A percentile compares a stretch with the other conserved stretches of the same genome.
These are phyloP conservation scores for Pseudocercospora crystallina DNA, from an alignment of 2,329 filamentous ascomycete species.

Conservation along the genomic window DNA sequence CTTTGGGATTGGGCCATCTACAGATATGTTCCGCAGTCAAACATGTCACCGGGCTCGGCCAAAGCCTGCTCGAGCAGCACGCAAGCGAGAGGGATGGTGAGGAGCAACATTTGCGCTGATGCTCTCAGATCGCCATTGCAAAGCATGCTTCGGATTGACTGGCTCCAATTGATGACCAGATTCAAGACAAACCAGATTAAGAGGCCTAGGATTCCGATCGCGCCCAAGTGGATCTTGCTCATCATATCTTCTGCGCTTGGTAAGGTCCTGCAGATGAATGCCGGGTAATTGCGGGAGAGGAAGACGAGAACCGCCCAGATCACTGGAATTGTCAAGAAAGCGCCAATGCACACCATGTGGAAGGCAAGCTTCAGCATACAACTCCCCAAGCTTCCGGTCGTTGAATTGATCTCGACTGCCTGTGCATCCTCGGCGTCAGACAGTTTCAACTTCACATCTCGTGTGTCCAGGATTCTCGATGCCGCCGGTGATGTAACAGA, in stretches of 20 bases:
- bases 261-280: not conserved
- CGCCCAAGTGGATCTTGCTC: not conserved
- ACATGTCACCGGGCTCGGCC: too few relatives aligned
- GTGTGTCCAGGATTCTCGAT: too few relatives aligned
- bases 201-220: not conserved
- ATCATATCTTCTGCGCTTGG: not conserved
- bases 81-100: not conserved
- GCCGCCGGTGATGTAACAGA: too few relatives aligned
- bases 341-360: not conserved
- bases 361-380: not conserved
- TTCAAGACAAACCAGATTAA: not conserved
- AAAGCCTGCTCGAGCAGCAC: not conserved
- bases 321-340: not conserved
- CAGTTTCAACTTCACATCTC: too few relatives aligned
- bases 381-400: not conserved
- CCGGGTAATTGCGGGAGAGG: not conserved
- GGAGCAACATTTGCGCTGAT: conserved; percentile 1
- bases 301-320: not conserved
- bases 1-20: too few relatives aligned
- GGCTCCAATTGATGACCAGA: not conserved
- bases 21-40: not conserved
- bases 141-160: not conserved
- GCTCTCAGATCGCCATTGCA: not conserved
- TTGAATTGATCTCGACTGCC: not conserved
- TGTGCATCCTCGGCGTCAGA: too few relatives aligned